phyloP scores from a whole-genome alignment of 1,139 yeast species.

The Scheffersomyces parashehatae region DNA sequence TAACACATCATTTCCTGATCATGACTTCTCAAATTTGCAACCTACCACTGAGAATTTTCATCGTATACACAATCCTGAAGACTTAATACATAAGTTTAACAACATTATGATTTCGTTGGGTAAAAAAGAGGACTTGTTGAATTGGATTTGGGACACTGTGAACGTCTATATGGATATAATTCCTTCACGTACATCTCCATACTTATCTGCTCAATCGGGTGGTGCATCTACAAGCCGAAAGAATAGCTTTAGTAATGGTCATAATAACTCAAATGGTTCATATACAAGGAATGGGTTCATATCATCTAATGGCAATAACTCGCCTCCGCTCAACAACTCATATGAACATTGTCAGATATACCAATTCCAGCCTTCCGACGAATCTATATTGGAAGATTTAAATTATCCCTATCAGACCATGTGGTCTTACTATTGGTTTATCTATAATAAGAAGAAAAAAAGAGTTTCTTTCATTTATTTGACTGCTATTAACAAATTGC shows the following conservation, averaged over 20 bases:
- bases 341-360: constrained; percentile 69
- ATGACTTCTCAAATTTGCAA: constrained; percentile 84
- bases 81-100: constrained; percentile 72
- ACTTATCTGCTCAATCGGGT: constrained; percentile 13
- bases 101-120: constrained; percentile 82
- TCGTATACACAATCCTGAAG: constrained; percentile 45
- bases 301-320: constrained; percentile 1
- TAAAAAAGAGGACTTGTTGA: constrained; percentile 47
- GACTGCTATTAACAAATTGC: constrained; percentile 45
- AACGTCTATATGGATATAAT: constrained; percentile 79
- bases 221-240: constrained; percentile 23
- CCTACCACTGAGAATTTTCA: constrained; percentile 75
- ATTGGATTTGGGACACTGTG: constrained; percentile 87
- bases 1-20: constrained; percentile 93
- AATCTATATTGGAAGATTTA: constrained; percentile 67
- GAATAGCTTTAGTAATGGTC: constrained; percentile 20
- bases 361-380: constrained; percentile 77
- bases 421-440: constrained; percentile 94
- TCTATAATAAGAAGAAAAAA: constrained; percentile 86
- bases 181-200: constrained; percentile 29
- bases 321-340: constrained; percentile 4
- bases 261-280: constrained; percentile 6
- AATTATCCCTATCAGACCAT: constrained; percentile 70
- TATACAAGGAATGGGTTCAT: constrained; percentile 8
- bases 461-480: constrained; percentile 82